Base-by-base conservation (phyloP, 768 basidiomycete genomes). In the Leucocoprinus leucothites region DNA sequence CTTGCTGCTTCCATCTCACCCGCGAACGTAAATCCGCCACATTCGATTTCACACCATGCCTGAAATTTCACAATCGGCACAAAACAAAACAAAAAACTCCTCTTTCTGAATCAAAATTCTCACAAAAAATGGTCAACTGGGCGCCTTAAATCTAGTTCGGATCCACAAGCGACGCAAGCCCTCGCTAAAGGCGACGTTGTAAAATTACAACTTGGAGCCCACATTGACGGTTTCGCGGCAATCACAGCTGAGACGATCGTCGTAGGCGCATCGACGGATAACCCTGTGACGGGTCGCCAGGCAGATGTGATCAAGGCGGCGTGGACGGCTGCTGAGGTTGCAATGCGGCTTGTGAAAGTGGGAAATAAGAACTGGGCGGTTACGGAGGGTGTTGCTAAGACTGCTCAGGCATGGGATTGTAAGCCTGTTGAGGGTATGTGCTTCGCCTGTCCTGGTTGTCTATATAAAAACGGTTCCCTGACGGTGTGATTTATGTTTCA, bases 151-250 rank as follows among this genome's bases (percentile, higher is more conserved):
- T 26, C 16, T 64, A 91, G 89, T 61, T 91, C 91, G 35, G 91
- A 94, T 73, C 72, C 86, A 14, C 80, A 82, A 59, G 82, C 89
- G 24, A 73, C 75, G 6, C 84, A 86, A 69, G 80, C 70, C 48
- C 80, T 95, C 60, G 83, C 82, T 24, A 89, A 93, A 60, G 85
- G 85, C 57, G 97, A 99, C 69, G 85, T 99, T 56, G 96, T 98
- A 61, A 98, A 98, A 75, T 74, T 99, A 60, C 92, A 95, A 70
- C 79, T 98, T 57, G 97, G 97, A 44, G 94, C 95, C 18, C 97
- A 99, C 67, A 94, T 99, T 71, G 96, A 98, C 69, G 97, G 97
- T 54, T 98, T 91, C 71, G 94, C 95, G 18, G 85, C 93, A 51
- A 86, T 97, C 69, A 85, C 84, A 66, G 97, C 93, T 31, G 97